phyloP scores from a whole-genome alignment of 371 early-diverging fungal species.

The Amoeboaphelidium protococcarum region DNA sequence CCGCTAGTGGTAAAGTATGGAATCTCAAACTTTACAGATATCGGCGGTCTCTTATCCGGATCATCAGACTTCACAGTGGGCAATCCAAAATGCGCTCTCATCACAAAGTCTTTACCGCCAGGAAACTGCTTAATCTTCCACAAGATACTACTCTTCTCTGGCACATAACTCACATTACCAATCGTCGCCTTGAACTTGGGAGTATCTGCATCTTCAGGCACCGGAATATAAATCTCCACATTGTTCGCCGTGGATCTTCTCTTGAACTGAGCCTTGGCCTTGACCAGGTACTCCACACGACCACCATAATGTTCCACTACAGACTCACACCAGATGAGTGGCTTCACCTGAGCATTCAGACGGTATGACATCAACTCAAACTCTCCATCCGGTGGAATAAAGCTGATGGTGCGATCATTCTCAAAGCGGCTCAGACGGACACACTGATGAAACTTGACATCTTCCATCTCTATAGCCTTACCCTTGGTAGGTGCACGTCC shows the following conservation, averaged over 20 bases:
- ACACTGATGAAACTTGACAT: constrained; percentile 96
- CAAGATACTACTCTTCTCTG: constrained; percentile 70
- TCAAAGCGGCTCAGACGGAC: constrained; percentile 84
- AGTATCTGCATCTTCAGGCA: constrained; percentile 86
- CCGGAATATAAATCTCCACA: constrained; percentile 87
- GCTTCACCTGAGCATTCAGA: constrained; percentile 79
- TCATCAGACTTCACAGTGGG: constrained; percentile 83
- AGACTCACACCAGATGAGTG: constrained; percentile 85
- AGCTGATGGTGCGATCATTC: constrained; percentile 87
- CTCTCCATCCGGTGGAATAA: constrained; percentile 96
- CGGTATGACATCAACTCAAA: constrained; percentile 98
- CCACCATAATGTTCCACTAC: constrained; percentile 71
- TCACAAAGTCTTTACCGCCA: constrained; percentile 80
- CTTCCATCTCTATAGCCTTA: constrained; percentile 96
- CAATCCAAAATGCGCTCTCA: constrained; percentile 86
- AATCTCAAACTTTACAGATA: constrained; percentile 89
- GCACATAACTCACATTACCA: constrained; percentile 74
- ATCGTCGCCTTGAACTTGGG: constrained; percentile 85
- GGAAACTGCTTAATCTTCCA: constrained; percentile 97
- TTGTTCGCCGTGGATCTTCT: constrained; percentile 86
- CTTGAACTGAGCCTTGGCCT: constrained; percentile 89
- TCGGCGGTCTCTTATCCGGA: constrained; percentile 80
- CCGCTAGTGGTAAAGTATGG: constrained; percentile 92
- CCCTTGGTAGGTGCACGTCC: constrained; percentile 55
- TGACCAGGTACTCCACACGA: constrained; percentile 86